Evolutionary conservation across 805 yeast species (phyloP).

Genomic region (Candida adriatica): DNA sequence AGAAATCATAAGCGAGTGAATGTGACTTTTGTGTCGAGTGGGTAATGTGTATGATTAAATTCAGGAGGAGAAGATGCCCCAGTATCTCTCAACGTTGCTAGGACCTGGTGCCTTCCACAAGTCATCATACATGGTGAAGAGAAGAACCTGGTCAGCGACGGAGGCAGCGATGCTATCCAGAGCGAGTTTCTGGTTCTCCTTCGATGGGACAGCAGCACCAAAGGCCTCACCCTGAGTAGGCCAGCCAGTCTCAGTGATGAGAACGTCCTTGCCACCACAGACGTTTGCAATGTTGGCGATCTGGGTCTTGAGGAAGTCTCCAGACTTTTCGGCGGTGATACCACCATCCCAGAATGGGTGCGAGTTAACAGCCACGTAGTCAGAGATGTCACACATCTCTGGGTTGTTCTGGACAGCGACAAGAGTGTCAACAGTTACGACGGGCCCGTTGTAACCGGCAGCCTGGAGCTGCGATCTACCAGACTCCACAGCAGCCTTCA

Average conservation of each 20-base stretch:
- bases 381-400: constrained; percentile 47
- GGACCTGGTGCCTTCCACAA: constrained; percentile 53
- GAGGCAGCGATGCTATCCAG: constrained; percentile 36
- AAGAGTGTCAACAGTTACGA: constrained; percentile 60
- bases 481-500: constrained; percentile 37
- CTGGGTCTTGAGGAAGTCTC: constrained; percentile 44
- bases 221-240: constrained; percentile 52
- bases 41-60: background rate
- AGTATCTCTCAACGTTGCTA: constrained; percentile 52
- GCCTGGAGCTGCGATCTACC: constrained; percentile 41
- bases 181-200: constrained; percentile 44
- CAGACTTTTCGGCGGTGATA: constrained; percentile 44
- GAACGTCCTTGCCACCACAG: constrained; percentile 40
- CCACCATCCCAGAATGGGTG: constrained; percentile 63
- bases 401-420: constrained; percentile 52
- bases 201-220: constrained; percentile 51
- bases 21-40: background rate
- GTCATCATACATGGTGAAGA: constrained; percentile 59
- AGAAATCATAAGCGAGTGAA: constrained; percentile 5
- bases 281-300: constrained; percentile 35
- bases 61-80: constrained; percentile 28
- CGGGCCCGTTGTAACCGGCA: constrained; percentile 44
- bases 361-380: constrained; percentile 59
- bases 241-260: constrained; percentile 67
- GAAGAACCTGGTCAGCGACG: constrained; percentile 42